Evolutionary conservation across 2,329 filamentous ascomycete species (phyloP), one percentile per base, ranked within the genome.

Genomic region (Coniochaeta hoffmannii): DNA sequence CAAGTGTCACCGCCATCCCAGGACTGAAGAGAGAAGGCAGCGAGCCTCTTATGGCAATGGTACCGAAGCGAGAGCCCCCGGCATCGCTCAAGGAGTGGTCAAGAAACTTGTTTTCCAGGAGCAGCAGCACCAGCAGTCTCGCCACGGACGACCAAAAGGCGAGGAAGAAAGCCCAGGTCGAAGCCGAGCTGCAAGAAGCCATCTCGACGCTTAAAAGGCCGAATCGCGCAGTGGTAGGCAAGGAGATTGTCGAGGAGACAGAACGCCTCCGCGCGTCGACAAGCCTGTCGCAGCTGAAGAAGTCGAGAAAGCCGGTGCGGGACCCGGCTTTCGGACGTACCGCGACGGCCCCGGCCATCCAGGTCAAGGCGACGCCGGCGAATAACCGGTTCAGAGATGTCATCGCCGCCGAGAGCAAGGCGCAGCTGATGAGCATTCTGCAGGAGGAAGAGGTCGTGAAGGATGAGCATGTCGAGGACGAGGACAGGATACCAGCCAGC

Each of bases 171-270:
- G 85, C 84, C 2, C 71, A 80, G 22, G 78, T 90, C 1, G 83
- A 90, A 50, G 82, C 85, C 28, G 86, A 91, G 64, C 70, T 93
- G 32, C 82, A 83, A 61, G 82, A 89, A 57, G 89, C 89, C 9
- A 92, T 94, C 52, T 81, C 81, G 6, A 80, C 85, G 10, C 68
- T 93, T 41, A 86, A 88, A 66, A 90, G 86, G 68, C 89, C 89
- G 1, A 91, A 93, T 63, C 81, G 89, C 49, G 79, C 82, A 22
- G 76, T 88, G 38, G 87, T 86, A 12, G 83, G 84, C 31, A 85
- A 84, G 62, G 79, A 83, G 35, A 76, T 88, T 56, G 82, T 80
- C 3, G 87, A 89, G 60, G 85, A 82, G 26, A 79, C 82, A 4
- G 86, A 90, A 66, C 80, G 79, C 62, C 80, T 85, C 54, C 80